Percentiles rank a stretch among this genome's conserved stretches.
phyloP scores from a whole-genome alignment of 1,284 basidiomycete genomes.

The Heimioporus punctisporus region DNA sequence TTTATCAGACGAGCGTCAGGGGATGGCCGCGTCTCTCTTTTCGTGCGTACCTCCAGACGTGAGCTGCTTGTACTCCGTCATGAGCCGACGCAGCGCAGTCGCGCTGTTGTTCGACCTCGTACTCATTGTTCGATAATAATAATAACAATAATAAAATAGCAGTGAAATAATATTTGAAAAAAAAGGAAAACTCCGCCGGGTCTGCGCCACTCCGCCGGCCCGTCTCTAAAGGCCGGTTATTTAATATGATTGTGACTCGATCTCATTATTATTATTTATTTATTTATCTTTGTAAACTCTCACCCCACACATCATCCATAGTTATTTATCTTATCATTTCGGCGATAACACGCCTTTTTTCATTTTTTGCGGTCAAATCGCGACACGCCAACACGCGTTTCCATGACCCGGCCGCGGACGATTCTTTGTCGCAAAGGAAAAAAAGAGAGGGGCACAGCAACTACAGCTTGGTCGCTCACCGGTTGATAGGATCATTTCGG shows the following conservation, averaged over 20 bases:
- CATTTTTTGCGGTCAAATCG: conserved; percentile 11
- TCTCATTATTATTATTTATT: too few species aligned
- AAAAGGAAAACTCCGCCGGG: too few species aligned
- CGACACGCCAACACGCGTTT: conserved; percentile 11
- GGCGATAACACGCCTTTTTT: conserved; percentile 9
- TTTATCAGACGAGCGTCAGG: conserved; percentile 19
- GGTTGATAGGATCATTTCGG: conserved; percentile 11
- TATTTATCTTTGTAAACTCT: conserved; percentile 6
- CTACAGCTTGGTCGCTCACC: conserved; percentile 18
- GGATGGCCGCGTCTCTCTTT: background rate
- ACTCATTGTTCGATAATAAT: conserved; percentile 27
- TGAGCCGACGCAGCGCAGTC: conserved; percentile 78
- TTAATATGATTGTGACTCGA: conserved; percentile 1
- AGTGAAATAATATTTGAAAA: background rate
- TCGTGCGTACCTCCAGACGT: conserved; percentile 54
- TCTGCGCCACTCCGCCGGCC: too few species aligned
- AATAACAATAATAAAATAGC: background rate
- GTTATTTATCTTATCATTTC: conserved; percentile 12
- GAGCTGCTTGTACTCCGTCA: conserved; percentile 95
- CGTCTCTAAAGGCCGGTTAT: conserved; percentile 8
- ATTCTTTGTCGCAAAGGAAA: background rate
- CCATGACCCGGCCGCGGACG: conserved; percentile 24
- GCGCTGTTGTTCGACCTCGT: conserved; percentile 46
- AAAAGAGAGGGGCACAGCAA: conserved; percentile 16
- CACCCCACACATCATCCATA: conserved; percentile 19